These are phyloP conservation scores for Sherardia arvensis DNA, from an alignment of 257 asterid species.

Conservation along the genomic window DNA sequence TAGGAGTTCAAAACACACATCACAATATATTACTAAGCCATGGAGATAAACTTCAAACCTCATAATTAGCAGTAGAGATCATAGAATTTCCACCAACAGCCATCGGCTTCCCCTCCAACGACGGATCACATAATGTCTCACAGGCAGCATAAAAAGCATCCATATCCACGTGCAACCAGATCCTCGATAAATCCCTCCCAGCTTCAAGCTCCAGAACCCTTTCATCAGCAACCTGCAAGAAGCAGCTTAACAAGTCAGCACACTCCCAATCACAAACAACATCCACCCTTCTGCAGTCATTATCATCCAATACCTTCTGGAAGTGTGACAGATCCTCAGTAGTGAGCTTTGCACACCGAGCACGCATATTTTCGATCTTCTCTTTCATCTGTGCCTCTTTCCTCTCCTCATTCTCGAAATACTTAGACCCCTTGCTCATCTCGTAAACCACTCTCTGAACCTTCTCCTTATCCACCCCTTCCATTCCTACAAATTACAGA, in stretches of 20 bases:
- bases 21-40: slow-evolving; percentile 7
- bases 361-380: slow-evolving; percentile 63
- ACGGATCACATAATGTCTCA: slow-evolving; percentile 69
- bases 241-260: background rate
- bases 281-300: background rate
- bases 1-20: background rate
- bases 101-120: slow-evolving; percentile 76
- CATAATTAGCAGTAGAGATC: slow-evolving; percentile 96
- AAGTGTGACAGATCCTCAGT: slow-evolving; percentile 37
- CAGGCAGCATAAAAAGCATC: slow-evolving; percentile 98
- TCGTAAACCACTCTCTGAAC: slow-evolving; percentile 92
- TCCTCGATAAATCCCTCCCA: slow-evolving; percentile 71
- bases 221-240: slow-evolving; percentile 62
- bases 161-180: slow-evolving; percentile 97
- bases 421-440: slow-evolving; percentile 97
- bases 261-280: background rate
- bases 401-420: slow-evolving; percentile 77
- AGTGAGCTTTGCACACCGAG: slow-evolving; percentile 53
- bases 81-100: slow-evolving; percentile 97
- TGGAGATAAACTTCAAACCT: slow-evolving; percentile 38
- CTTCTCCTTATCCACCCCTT: slow-evolving; percentile 96
- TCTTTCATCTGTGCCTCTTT: slow-evolving; percentile 76
- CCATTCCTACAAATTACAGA: slow-evolving; percentile 62
- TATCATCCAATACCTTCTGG: slow-evolving; percentile 46
- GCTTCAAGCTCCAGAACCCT: slow-evolving; percentile 68